A percentile compares a stretch with the other conserved stretches of the same genome.
These are phyloP conservation scores for Przewalskia tangutica DNA, from an alignment of 257 asterid species.

Conservation along the genomic window DNA sequence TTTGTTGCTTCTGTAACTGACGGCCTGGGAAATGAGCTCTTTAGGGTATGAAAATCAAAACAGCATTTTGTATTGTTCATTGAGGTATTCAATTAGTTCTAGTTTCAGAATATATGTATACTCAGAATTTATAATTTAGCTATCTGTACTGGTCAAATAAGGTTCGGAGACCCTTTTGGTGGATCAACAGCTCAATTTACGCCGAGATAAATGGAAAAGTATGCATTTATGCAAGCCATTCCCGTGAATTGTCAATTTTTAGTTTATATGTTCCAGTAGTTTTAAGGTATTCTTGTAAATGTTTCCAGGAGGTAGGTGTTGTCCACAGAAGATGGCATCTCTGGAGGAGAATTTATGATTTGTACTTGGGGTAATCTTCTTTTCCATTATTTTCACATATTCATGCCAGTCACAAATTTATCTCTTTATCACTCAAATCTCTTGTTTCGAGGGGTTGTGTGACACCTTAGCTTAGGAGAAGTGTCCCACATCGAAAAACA, in stretches of 20 bases:
- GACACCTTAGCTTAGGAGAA: no score
- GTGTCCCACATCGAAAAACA: no score
- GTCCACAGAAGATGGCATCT: constrained; percentile 99
- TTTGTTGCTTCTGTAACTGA: constrained; percentile 73
- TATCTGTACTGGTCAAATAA: constrained; percentile 16
- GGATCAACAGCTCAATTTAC: constrained; percentile 94
- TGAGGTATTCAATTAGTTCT: background rate
- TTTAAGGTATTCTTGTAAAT: background rate
- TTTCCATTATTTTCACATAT: background rate
- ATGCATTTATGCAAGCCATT: constrained; percentile 12
- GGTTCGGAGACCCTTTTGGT: constrained; percentile 98
- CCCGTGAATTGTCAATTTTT: background rate
- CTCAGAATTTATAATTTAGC: background rate
- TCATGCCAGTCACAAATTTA: background rate
- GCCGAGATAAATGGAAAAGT: constrained; percentile 88
- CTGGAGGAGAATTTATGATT: constrained; percentile 89
- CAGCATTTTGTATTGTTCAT: background rate
- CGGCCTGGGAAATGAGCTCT: constrained; percentile 73
- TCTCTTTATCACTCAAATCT: background rate
- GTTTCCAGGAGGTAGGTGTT: constrained; percentile 78
- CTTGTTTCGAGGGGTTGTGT: background rate
- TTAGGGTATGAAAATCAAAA: constrained; percentile 42
- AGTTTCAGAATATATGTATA: background rate
- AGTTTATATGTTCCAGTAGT: background rate
- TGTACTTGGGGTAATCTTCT: constrained; percentile 77